phyloP scores from a whole-genome alignment of 169 alveolate species.

The Perkinsus marinus region DNA sequence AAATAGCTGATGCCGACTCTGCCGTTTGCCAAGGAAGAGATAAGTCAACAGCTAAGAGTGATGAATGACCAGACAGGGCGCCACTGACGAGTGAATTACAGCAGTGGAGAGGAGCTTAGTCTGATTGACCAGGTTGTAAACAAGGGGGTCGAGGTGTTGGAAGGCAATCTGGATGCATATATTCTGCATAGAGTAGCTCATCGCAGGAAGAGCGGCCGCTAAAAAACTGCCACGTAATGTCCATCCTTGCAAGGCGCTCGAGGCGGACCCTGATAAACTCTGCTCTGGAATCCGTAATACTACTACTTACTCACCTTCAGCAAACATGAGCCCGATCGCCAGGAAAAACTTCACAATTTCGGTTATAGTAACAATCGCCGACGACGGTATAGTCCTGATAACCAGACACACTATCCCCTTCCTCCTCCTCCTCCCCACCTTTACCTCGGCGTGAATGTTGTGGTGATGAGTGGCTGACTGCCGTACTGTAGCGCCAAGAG shows the following conservation, averaged over 20 bases:
- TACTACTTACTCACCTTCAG: background rate
- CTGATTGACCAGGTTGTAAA: background rate
- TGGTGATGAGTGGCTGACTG: background rate
- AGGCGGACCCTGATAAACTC: background rate
- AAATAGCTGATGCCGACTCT: background rate
- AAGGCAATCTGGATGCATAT: background rate
- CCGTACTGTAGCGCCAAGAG: background rate
- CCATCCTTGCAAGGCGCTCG: background rate
- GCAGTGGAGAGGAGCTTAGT: background rate
- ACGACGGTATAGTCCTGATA: background rate
- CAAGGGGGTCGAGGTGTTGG: background rate
- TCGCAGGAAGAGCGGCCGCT: background rate
- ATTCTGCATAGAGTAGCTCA: constrained; percentile 1
- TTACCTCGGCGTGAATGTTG: background rate
- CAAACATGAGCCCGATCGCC: background rate
- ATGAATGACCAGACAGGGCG: background rate
- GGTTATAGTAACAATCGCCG: background rate
- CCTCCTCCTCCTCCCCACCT: background rate
- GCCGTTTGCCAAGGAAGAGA: background rate
- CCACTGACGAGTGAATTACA: background rate
- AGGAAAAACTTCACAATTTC: background rate
- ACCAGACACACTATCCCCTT: background rate
- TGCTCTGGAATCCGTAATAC: too few relatives aligned
- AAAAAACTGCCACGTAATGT: background rate
- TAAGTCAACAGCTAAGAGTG: background rate